Percentiles rank a stretch among this genome's conserved stretches.
Evolutionary conservation across 1,139 yeast genomes (phyloP).

Genomic region (Arxiozyma heterogenica): DNA sequence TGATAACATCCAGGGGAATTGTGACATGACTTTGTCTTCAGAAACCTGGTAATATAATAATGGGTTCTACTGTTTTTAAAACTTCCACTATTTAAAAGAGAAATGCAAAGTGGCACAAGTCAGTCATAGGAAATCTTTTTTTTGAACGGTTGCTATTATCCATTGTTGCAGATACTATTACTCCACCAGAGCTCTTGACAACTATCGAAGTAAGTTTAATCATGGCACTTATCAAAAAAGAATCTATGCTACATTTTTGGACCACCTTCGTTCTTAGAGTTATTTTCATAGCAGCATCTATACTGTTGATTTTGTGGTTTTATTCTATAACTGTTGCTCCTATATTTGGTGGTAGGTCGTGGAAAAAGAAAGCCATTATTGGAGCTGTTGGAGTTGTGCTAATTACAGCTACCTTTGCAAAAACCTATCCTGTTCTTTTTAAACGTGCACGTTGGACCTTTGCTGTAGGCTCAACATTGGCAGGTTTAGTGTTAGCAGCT

Average conservation of each 20-base stretch:
- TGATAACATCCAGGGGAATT: neutral
- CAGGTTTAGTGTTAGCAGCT: too few species aligned
- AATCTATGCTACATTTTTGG: neutral
- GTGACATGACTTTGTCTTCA: neutral
- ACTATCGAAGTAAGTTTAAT: neutral
- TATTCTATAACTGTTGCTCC: neutral
- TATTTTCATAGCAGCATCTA: neutral
- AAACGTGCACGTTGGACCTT: too few species aligned
- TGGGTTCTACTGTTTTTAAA: too few species aligned
- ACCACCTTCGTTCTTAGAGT: neutral
- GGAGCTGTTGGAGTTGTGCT: neutral
- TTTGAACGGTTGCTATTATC: neutral
- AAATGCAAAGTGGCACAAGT: neutral
- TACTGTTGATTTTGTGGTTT: neutral
- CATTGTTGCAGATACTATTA: neutral
- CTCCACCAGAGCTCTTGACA: neutral
- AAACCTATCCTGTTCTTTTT: too few species aligned
- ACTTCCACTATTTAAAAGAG: neutral
- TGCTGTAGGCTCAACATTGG: too few species aligned
- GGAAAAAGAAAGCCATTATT: neutral
- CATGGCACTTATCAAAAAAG: neutral
- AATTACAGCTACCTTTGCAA: neutral
- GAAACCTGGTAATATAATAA: too few species aligned
- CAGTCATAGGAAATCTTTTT: neutral
- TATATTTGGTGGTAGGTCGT: neutral